Base-by-base conservation (phyloP, 1,284 basidiomycete species). In the Meira miltonrushii region DNA sequence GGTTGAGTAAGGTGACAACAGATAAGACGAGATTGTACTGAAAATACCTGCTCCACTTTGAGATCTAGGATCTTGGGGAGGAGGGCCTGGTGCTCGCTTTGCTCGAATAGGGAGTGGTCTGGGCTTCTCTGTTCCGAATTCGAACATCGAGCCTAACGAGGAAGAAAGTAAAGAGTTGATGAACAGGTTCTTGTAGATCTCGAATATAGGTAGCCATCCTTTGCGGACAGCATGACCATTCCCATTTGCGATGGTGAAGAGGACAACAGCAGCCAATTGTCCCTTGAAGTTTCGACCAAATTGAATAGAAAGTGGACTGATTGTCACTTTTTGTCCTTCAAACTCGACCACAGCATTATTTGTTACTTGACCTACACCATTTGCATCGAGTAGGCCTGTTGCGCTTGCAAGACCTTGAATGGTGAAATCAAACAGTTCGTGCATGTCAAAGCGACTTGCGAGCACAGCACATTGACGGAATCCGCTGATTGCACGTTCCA, bases 221-320 rank as follows among this genome's bases (percentile, higher is more conserved):
- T 92, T 88, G 39, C 92, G 85, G 57, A 99, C 85, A 4, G 92
- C 88, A 68, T 91, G 89, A n/a, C 90, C 91, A 77, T 97, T 93
- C 8, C 92, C 90, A 71, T 97, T 96, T 15, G 95, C 91, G 57
- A 98, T 96, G 60, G 93, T 95, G 81, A 99, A 99, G 38, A 98
- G 80, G 3, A 98, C 92, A 10, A 98, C 94, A 11, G 94, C 92
- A 0, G 95, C 95, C 19, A 99, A 82, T 75, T 99, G 95, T 8
- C 90, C 89, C 77, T 93, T 91, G 81, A 97, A 90, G 79, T 93
- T 92, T 52, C 88, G 90, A 41, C 95, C 95, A 73, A 99, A 98
- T 66, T 87, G 88, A 57, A 96, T 87, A 0, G 94, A 92, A 52
- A 98, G 80, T 10, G 89, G 88, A 2, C 92, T 96, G 21, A 99